phyloP scores from a whole-genome alignment of 2,329 filamentous ascomycete species.

The Ceratocystis cacaofunesta region DNA sequence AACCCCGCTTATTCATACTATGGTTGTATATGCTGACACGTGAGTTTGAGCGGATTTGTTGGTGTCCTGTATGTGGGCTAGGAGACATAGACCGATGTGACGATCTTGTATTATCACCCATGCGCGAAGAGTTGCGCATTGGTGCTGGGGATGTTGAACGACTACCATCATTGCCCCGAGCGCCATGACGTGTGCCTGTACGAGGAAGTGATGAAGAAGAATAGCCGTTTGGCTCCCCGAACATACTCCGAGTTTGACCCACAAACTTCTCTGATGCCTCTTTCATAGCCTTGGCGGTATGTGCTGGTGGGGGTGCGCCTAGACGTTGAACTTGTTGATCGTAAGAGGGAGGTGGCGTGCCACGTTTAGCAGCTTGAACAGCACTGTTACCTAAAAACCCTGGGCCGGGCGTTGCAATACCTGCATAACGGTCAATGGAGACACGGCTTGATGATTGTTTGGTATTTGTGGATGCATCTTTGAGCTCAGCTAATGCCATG shows the following conservation, averaged over 20 bases:
- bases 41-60: slow-evolving; percentile 11
- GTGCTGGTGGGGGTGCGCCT: slow-evolving; percentile 78
- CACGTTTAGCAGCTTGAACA: slow-evolving; percentile 44
- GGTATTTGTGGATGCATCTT: slow-evolving; percentile 51
- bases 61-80: slow-evolving; percentile 6
- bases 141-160: slow-evolving; percentile 54
- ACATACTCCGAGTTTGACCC: slow-evolving; percentile 68
- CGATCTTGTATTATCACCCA: slow-evolving; percentile 9
- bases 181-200: slow-evolving; percentile 39
- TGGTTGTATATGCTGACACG: slow-evolving; percentile 23
- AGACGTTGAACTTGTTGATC: slow-evolving; percentile 63
- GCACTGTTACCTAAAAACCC: slow-evolving; percentile 28
- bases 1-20: slow-evolving; percentile 31
- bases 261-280: slow-evolving; percentile 83
- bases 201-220: slow-evolving; percentile 20
- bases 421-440: slow-evolving; percentile 90
- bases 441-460: slow-evolving; percentile 74
- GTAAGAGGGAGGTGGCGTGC: slow-evolving; percentile 78
- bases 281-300: slow-evolving; percentile 90
- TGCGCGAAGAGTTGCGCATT: slow-evolving; percentile 22
- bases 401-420: slow-evolving; percentile 70
- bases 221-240: slow-evolving; percentile 28
- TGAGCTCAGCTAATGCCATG: slow-evolving; percentile 79
- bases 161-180: slow-evolving; percentile 43
- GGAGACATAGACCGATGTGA: slow-evolving; percentile 14